Conservation (phyloP, 106 monocot genomes). For the Dendrobium catenatum region DNA sequence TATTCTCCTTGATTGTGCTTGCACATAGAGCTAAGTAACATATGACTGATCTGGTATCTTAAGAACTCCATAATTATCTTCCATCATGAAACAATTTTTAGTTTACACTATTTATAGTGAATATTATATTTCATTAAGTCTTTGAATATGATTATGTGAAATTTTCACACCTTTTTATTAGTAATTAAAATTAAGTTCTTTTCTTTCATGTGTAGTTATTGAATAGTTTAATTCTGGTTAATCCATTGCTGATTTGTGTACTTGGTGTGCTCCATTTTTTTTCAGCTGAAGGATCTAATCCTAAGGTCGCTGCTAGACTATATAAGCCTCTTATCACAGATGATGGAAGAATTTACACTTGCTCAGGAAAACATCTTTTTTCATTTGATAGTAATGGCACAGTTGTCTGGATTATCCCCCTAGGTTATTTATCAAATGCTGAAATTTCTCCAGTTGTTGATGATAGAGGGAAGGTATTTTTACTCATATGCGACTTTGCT, state of each 20-base stretch:
- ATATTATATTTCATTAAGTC: not conserved
- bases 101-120: not conserved
- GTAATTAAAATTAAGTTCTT: not conserved
- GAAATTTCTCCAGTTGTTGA: constrained; percentile 54
- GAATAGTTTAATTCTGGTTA: not conserved
- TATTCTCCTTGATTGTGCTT: too few relatives aligned
- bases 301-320: constrained; percentile 13
- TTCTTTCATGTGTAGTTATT: not conserved
- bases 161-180: not conserved
- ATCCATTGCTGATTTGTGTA: not conserved
- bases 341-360: constrained; percentile 58
- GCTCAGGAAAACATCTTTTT: constrained; percentile 53
- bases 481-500: not conserved
- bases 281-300: constrained; percentile 22
- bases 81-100: too few relatives aligned
- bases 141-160: not conserved
- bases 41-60: too few relatives aligned
- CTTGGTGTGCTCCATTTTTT: not conserved
- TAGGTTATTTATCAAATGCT: constrained; percentile 36
- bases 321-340: constrained; percentile 27
- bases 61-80: too few relatives aligned
- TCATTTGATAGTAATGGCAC: constrained; percentile 59
- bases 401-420: constrained; percentile 57
- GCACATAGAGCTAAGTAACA: too few relatives aligned
- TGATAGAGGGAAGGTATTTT: constrained; percentile 49